A percentile compares a stretch with the other conserved stretches of the same genome.
Evolutionary conservation across 345 rosid genomes (phyloP).

Genomic region (Camelina neglecta): DNA sequence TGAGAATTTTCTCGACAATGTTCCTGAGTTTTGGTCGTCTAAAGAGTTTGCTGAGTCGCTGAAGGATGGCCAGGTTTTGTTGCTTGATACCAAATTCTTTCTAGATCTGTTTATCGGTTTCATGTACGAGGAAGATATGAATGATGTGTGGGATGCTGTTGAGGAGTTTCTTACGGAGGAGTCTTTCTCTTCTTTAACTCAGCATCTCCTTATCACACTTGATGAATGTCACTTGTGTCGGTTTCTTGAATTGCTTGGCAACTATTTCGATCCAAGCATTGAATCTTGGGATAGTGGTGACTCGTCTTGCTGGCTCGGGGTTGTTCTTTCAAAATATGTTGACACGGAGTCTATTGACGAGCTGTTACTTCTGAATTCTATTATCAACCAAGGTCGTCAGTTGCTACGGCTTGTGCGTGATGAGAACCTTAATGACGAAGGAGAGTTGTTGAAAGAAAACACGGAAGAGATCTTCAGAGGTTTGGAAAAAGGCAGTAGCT

Average conservation of each 20-base stretch:
- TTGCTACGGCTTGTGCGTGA: slow-evolving; percentile 63
- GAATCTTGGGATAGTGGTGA: slow-evolving; percentile 43
- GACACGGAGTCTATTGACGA: slow-evolving; percentile 63
- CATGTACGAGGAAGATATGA: slow-evolving; percentile 69
- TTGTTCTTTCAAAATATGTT: slow-evolving; percentile 53
- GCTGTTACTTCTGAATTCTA: slow-evolving; percentile 66
- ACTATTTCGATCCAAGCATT: slow-evolving; percentile 42
- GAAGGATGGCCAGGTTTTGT: slow-evolving; percentile 79
- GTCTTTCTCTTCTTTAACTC: slow-evolving; percentile 66
- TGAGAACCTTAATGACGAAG: slow-evolving; percentile 59
- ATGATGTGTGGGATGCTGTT: slow-evolving; percentile 73
- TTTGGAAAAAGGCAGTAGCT: slow-evolving; percentile 46
- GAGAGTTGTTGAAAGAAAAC: slow-evolving; percentile 50
- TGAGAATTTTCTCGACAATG: slow-evolving; percentile 75
- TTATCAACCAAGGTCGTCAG: slow-evolving; percentile 68
- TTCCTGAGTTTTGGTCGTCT: slow-evolving; percentile 95
- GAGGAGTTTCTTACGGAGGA: slow-evolving; percentile 71
- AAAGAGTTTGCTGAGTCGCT: slow-evolving; percentile 77
- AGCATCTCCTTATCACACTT: slow-evolving; percentile 72
- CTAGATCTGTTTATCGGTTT: slow-evolving; percentile 59
- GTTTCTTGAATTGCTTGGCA: slow-evolving; percentile 57
- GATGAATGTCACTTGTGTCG: slow-evolving; percentile 61
- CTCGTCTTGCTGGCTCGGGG: slow-evolving; percentile 65
- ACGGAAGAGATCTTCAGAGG: slow-evolving; percentile 49
- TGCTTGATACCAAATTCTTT: slow-evolving; percentile 68